phyloP scores from a whole-genome alignment of 306 rosid species.

The Ochetophila trinervis region DNA sequence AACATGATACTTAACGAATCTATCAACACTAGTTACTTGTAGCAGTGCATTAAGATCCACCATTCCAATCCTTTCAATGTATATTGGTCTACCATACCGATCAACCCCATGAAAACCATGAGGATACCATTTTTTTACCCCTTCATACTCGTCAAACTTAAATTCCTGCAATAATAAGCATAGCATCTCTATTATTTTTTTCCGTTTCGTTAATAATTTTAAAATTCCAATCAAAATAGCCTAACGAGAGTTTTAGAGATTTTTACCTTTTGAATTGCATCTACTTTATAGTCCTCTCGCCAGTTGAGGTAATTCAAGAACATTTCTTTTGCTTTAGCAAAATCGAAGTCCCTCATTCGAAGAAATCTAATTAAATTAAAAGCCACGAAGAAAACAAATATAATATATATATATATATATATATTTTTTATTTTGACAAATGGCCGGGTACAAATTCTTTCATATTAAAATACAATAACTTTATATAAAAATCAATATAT shows the following conservation, averaged over 20 bases:
- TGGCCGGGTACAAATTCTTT: not conserved
- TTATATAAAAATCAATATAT: too few relatives aligned
- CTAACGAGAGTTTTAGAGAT: not conserved
- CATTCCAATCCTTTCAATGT: slow-evolving; percentile 79
- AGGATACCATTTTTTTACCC: slow-evolving; percentile 79
- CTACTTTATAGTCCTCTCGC: slow-evolving; percentile 70
- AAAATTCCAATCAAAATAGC: too few relatives aligned
- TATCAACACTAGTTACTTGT: slow-evolving; percentile 65
- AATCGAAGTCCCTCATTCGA: slow-evolving; percentile 81
- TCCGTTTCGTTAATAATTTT: too few relatives aligned
- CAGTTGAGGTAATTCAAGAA: slow-evolving; percentile 74
- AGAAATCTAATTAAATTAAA: slow-evolving; percentile 62
- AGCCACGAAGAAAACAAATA: not conserved
- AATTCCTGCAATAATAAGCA: slow-evolving; percentile 54
- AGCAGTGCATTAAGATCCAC: slow-evolving; percentile 60
- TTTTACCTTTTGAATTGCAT: slow-evolving; percentile 54
- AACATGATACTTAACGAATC: slow-evolving; percentile 67
- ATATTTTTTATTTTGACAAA: too few relatives aligned
- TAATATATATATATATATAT: too few relatives aligned
- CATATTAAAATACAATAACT: too few relatives aligned
- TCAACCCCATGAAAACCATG: slow-evolving; percentile 92
- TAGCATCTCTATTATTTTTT: not conserved
- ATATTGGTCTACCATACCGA: slow-evolving; percentile 70
- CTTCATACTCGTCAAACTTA: slow-evolving; percentile 59
- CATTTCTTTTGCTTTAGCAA: slow-evolving; percentile 56